These are phyloP conservation scores for Plectranthus barbatus DNA, from an alignment of 257 asterid species.

Conservation along the genomic window DNA sequence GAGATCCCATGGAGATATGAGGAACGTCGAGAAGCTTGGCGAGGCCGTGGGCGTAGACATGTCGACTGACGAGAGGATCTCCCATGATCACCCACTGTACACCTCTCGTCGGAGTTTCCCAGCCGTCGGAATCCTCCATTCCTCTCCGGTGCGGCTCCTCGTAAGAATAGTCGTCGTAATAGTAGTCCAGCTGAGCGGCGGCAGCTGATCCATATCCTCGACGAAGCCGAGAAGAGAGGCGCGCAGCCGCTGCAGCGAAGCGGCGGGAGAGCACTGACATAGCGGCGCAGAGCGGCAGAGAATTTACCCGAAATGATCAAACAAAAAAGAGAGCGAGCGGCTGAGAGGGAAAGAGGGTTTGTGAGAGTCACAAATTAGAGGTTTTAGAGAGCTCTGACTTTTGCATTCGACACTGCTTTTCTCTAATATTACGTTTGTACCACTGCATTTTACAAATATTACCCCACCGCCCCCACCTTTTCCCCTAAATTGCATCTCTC, in stretches of 20 bases:
- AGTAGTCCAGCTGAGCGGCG: conserved; percentile 59
- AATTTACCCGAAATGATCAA: conserved; percentile 2
- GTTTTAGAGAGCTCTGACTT: conserved; percentile 12
- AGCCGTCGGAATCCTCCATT: conserved; percentile 46
- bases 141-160: conserved; percentile 14
- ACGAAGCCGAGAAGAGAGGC: conserved; percentile 17
- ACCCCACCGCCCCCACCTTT: no score
- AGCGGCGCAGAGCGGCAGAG: conserved; percentile 18
- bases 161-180: conserved; percentile 21
- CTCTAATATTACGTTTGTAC: conserved; percentile 13
- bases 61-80: conserved; percentile 68
- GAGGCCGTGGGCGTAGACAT: conserved; percentile 69
- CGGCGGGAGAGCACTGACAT: conserved; percentile 63
- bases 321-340: conserved; percentile 10
- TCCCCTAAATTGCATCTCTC: no score
- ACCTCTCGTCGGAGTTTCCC: conserved; percentile 52
- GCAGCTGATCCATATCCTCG: conserved; percentile 66
- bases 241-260: conserved; percentile 36
- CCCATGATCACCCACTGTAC: conserved; percentile 95
- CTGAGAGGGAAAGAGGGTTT: not conserved
- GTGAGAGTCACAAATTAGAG: conserved; percentile 15
- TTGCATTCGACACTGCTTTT: not conserved
- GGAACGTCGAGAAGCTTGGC: conserved; percentile 78
- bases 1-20: conserved; percentile 85
- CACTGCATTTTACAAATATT: no score